These are phyloP conservation scores for Melocanna baccifera DNA, from an alignment of 176 grass and related monocot species.

Conservation along the genomic window DNA sequence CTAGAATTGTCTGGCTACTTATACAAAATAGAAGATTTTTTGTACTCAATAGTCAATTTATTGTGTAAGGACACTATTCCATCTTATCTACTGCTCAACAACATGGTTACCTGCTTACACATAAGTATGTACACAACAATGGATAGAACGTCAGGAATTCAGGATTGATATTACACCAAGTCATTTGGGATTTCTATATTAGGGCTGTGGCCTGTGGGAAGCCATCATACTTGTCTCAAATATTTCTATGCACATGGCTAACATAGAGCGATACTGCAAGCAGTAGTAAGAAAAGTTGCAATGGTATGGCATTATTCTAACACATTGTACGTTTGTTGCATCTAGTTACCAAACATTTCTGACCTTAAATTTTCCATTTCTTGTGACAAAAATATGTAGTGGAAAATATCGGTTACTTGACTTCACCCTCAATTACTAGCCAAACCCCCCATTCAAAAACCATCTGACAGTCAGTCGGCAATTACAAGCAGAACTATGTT, in stretches of 20 bases:
- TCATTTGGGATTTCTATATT: neutral
- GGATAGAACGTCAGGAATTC: neutral
- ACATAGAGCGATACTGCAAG: neutral
- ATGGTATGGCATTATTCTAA: neutral
- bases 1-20: neutral
- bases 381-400: neutral
- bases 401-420: neutral
- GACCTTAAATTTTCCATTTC: neutral
- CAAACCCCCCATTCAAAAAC: conserved; percentile 7
- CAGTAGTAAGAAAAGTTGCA: neutral
- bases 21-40: neutral
- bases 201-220: neutral
- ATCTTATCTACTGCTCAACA: neutral
- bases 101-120: neutral
- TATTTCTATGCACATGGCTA: neutral
- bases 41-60: neutral
- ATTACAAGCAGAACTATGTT: neutral
- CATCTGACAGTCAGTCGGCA: neutral
- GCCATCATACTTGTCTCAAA: neutral
- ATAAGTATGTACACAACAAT: neutral
- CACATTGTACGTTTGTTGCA: neutral
- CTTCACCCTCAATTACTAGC: neutral
- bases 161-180: neutral
- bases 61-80: neutral
- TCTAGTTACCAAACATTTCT: neutral